Evolutionary conservation across 345 rosid genomes (phyloP).

Genomic region (Populus alba): DNA sequence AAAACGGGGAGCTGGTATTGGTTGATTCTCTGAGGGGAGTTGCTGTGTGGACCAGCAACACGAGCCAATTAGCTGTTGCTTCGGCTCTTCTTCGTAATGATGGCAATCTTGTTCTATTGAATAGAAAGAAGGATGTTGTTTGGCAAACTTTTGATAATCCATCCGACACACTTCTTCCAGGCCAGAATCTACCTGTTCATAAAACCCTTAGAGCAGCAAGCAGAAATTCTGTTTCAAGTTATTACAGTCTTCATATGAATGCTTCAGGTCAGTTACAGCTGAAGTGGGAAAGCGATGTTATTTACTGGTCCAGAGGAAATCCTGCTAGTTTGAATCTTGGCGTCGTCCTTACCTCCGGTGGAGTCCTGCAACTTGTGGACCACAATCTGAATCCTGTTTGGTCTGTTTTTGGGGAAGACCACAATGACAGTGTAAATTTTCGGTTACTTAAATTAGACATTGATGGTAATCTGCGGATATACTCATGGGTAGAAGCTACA

Average conservation of each 20-base stretch:
- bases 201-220: conserved; percentile 60
- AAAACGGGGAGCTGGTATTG: conserved; percentile 59
- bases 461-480: conserved; percentile 80
- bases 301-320: conserved; percentile 54
- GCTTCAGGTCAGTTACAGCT: conserved; percentile 55
- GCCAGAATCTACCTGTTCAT: conserved; percentile 49
- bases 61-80: conserved; percentile 49
- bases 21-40: conserved; percentile 46
- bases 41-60: conserved; percentile 56
- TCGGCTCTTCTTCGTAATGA: conserved; percentile 60
- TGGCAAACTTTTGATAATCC: conserved; percentile 84
- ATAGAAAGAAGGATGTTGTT: conserved; percentile 36
- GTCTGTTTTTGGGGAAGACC: conserved; percentile 72
- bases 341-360: conserved; percentile 57
- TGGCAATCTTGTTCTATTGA: conserved; percentile 67
- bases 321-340: conserved; percentile 39
- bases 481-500: conserved; percentile 56
- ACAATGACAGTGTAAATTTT: conserved; percentile 52
- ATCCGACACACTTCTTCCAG: conserved; percentile 67
- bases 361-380: conserved; percentile 51
- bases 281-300: conserved; percentile 62
- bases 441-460: conserved; percentile 67
- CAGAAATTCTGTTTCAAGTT: conserved; percentile 56
- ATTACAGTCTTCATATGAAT: conserved; percentile 61
- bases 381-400: conserved; percentile 41